phyloP scores from a whole-genome alignment of 345 rosid genomes.

The Chamaenerion angustifolium region DNA sequence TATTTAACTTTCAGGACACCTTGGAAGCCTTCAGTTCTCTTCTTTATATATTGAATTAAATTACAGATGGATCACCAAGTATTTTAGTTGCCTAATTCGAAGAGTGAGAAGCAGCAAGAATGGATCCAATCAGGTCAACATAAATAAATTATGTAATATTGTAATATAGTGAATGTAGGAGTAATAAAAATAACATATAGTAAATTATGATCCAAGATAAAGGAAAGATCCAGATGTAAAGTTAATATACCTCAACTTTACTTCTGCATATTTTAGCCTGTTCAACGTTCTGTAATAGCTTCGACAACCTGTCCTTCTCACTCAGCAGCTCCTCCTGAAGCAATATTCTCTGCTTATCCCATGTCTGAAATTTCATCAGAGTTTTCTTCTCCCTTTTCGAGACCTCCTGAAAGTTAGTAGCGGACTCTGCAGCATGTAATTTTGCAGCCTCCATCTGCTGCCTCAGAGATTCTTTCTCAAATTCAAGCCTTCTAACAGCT shows the following conservation, averaged over 20 bases:
- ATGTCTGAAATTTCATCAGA: conserved; percentile 46
- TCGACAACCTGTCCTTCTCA: conserved; percentile 40
- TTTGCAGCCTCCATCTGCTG: conserved; percentile 67
- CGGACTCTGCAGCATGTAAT: conserved; percentile 53
- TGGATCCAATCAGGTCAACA: too few relatives aligned
- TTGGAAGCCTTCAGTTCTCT: too few relatives aligned
- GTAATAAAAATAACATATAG: neutral
- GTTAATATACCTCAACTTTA: conserved; percentile 38
- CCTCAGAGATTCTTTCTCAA: conserved; percentile 51
- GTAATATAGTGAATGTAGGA: too few relatives aligned
- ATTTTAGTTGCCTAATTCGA: too few relatives aligned
- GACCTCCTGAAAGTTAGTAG: conserved; percentile 56
- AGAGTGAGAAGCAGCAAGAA: too few relatives aligned
- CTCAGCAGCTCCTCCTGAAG: conserved; percentile 62
- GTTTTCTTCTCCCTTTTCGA: conserved; percentile 69
- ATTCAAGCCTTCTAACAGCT: conserved; percentile 63
- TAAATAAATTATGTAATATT: too few relatives aligned
- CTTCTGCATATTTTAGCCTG: conserved; percentile 34
- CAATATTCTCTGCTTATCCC: conserved; percentile 62
- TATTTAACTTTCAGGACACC: too few relatives aligned
- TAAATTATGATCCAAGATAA: conserved; percentile 4
- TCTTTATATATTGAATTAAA: too few relatives aligned
- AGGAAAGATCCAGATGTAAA: conserved; percentile 1
- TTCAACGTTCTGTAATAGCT: conserved; percentile 33
- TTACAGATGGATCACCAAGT: too few relatives aligned